Evolutionary conservation across 768 basidiomycete species (phyloP).

Genomic region (Boletales sp.): DNA sequence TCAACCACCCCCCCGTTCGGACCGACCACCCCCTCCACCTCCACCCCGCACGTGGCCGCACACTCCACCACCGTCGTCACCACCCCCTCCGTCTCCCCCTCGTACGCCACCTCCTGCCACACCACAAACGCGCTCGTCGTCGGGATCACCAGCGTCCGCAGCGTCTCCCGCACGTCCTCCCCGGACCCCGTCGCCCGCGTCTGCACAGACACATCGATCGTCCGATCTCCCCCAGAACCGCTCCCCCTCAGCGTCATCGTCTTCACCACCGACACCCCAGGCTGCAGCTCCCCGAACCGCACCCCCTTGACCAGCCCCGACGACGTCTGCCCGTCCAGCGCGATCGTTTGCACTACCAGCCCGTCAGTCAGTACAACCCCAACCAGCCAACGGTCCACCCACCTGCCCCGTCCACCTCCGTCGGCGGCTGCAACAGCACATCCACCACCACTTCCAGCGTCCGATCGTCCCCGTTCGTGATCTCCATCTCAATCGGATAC

Average conservation of each 20-base stretch:
- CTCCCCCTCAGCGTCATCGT: constrained; percentile 60
- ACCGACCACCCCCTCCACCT: constrained; percentile 51
- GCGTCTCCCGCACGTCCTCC: constrained; percentile 43
- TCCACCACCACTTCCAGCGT: constrained; percentile 69
- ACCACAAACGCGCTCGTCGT: constrained; percentile 60
- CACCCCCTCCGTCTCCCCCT: constrained; percentile 49
- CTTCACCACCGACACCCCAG: constrained; percentile 56
- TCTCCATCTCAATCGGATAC: constrained; percentile 67
- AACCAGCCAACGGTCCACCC: constrained; percentile 14
- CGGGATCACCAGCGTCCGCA: constrained; percentile 65
- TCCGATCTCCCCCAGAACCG: constrained; percentile 65
- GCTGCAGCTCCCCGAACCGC: constrained; percentile 44
- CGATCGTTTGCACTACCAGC: constrained; percentile 54
- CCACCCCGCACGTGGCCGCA: constrained; percentile 52
- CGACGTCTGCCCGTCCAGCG: constrained; percentile 60
- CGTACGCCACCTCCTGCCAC: constrained; percentile 53
- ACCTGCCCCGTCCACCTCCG: constrained; percentile 73
- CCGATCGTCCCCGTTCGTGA: constrained; percentile 69
- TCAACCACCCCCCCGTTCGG: constrained; percentile 44
- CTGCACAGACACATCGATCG: constrained; percentile 79
- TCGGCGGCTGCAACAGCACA: constrained; percentile 69
- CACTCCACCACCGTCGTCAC: constrained; percentile 51
- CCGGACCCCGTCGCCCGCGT: constrained; percentile 36
- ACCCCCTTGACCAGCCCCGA: constrained; percentile 73
- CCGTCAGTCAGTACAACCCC: not conserved